These are phyloP conservation scores for Epichloe gansuensis DNA, from an alignment of 2,329 filamentous ascomycete species.

Conservation along the genomic window DNA sequence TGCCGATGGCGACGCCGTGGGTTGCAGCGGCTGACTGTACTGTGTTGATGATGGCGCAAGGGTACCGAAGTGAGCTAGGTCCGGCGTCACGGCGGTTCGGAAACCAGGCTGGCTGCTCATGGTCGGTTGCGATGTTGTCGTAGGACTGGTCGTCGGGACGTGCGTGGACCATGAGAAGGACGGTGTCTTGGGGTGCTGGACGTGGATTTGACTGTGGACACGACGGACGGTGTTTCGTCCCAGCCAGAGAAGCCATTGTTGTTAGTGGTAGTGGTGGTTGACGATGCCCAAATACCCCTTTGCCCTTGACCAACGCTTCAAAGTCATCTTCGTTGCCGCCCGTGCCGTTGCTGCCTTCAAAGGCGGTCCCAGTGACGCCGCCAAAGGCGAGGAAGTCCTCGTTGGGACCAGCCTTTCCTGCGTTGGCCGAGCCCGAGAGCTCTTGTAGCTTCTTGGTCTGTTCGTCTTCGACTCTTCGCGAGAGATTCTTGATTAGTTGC, in stretches of 20 bases:
- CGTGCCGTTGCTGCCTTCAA: conserved; percentile 32
- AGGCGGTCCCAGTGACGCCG: conserved; percentile 48
- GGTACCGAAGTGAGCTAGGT: conserved; percentile 41
- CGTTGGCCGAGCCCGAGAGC: conserved; percentile 49
- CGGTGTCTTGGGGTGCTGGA: conserved; percentile 30
- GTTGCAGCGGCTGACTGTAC: conserved; percentile 48
- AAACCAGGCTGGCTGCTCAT: conserved; percentile 24
- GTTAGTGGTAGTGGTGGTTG: conserved; percentile 21
- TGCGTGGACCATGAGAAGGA: conserved; percentile 56
- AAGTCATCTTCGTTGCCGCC: conserved; percentile 62
- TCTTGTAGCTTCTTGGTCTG: conserved; percentile 83
- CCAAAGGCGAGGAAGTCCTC: conserved; percentile 63
- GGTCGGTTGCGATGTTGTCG: conserved; percentile 18
- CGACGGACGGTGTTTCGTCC: conserved; percentile 30
- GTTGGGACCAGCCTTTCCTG: conserved; percentile 34
- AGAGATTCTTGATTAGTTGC: conserved; percentile 72
- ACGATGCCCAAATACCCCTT: conserved; percentile 21
- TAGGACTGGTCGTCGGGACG: conserved; percentile 26
- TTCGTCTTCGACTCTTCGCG: conserved; percentile 72
- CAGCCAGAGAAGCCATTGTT: conserved; percentile 35
- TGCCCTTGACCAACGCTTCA: conserved; percentile 76
- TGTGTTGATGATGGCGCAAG: conserved; percentile 49
- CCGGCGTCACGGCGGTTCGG: conserved; percentile 48
- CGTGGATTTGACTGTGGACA: conserved; percentile 22
- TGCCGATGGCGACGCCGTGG: conserved; percentile 20